Evolutionary conservation across 2,329 filamentous ascomycete species (phyloP).

Genomic region (Westerdykella aurantiaca): DNA sequence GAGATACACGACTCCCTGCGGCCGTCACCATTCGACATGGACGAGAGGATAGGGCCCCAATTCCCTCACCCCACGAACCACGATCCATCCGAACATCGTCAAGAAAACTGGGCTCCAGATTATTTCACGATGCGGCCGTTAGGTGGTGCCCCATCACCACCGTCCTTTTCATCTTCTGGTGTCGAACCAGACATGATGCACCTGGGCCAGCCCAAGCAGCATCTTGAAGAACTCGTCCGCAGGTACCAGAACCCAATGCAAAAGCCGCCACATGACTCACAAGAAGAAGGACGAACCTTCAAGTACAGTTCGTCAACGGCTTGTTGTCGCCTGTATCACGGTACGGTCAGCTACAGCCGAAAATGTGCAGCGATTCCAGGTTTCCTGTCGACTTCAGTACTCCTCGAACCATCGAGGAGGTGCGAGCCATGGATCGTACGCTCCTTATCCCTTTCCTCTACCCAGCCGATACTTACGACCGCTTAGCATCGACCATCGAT

Average conservation of each 20-base stretch:
- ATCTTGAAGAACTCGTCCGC: constrained; percentile 14
- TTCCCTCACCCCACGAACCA: constrained; percentile 7
- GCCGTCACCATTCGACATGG: constrained; percentile 10
- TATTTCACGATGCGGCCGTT: constrained; percentile 11
- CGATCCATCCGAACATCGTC: constrained; percentile 7
- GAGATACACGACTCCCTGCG: constrained; percentile 7
- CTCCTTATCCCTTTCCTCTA: not conserved
- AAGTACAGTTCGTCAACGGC: constrained; percentile 24
- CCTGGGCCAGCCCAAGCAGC: constrained; percentile 3
- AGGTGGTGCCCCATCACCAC: not conserved
- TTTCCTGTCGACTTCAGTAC: constrained; percentile 27
- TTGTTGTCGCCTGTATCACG: constrained; percentile 13
- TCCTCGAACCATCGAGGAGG: constrained; percentile 17
- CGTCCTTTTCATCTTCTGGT: constrained; percentile 7
- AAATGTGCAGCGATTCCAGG: constrained; percentile 23
- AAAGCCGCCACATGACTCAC: too few relatives aligned
- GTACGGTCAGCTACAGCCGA: constrained; percentile 29
- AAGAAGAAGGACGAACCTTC: constrained; percentile 17
- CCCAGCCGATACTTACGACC: not conserved
- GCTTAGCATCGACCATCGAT: constrained; percentile 20
- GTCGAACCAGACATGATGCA: constrained; percentile 12
- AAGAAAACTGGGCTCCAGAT: constrained; percentile 10
- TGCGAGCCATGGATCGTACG: constrained; percentile 20
- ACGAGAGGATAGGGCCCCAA: constrained; percentile 7
- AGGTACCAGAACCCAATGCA: constrained; percentile 5